Conservation (phyloP, 306 rosid genomes). For the Glycine tomentella region DNA sequence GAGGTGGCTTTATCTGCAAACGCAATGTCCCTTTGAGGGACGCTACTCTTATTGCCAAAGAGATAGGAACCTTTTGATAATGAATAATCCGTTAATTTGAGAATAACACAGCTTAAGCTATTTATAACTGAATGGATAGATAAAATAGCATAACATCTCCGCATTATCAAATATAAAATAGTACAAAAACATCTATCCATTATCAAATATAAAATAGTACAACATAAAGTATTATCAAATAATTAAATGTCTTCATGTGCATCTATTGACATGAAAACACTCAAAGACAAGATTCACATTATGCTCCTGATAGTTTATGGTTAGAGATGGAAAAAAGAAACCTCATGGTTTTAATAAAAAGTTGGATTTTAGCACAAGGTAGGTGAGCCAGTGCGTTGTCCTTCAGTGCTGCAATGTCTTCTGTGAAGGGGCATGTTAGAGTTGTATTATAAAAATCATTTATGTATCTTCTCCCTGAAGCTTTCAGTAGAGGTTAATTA, state of each 20-base stretch:
- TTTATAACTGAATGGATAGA: constrained; percentile 31
- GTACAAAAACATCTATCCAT: background rate
- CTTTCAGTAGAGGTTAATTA: no score
- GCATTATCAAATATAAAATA: background rate
- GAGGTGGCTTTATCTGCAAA: constrained; percentile 93
- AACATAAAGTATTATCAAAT: background rate
- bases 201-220: no score
- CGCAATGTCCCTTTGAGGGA: constrained; percentile 89
- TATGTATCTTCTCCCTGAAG: no score
- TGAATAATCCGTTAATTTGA: constrained; percentile 50
- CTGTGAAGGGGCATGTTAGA: no score
- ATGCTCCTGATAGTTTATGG: no score
- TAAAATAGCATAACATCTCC: constrained; percentile 27
- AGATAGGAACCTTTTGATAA: constrained; percentile 77
- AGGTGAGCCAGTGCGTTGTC: no score
- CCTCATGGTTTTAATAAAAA: no score
- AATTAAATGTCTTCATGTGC: background rate
- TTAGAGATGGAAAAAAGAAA: no score
- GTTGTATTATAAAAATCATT: no score
- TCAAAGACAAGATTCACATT: no score
- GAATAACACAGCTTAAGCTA: constrained; percentile 31
- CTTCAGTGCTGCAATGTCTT: no score
- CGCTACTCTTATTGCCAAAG: constrained; percentile 76
- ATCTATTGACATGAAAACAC: constrained; percentile 30
- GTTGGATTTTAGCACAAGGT: no score